These are phyloP conservation scores for Cyberlindnera veronae DNA, from an alignment of 805 yeast genomes.

Conservation along the genomic window DNA sequence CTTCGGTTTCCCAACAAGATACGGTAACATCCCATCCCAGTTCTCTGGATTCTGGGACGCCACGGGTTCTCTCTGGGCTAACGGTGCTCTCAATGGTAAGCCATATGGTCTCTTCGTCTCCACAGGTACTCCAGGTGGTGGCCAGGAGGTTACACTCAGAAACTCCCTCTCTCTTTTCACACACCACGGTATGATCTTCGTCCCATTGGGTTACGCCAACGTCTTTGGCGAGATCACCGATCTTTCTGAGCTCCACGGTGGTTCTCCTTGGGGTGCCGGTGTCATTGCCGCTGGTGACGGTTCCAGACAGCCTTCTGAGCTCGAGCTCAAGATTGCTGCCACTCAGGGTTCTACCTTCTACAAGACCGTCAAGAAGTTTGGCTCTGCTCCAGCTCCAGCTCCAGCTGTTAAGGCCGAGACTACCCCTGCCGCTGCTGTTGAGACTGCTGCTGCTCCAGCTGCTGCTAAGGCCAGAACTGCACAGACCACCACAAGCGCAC, in stretches of 20 bases:
- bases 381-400: conserved; percentile 43
- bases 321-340: conserved; percentile 62
- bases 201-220: conserved; percentile 73
- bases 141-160: conserved; percentile 70
- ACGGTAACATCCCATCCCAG: conserved; percentile 73
- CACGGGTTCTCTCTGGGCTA: conserved; percentile 75
- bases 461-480: conserved; percentile 20
- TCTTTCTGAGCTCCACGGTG: conserved; percentile 71
- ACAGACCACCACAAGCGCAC: conserved; percentile 15
- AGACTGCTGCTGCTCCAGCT: conserved; percentile 7
- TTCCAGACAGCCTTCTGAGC: conserved; percentile 58
- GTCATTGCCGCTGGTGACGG: conserved; percentile 74
- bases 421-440: conserved; percentile 9
- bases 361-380: no score
- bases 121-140: conserved; percentile 74
- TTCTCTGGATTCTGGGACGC: conserved; percentile 72
- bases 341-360: no score
- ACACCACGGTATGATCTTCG: conserved; percentile 75
- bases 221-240: conserved; percentile 52
- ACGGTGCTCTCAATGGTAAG: conserved; percentile 67
- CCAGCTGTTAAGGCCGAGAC: conserved; percentile 7
- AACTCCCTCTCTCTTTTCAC: conserved; percentile 54
- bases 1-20: conserved; percentile 81
- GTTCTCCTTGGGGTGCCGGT: conserved; percentile 88
- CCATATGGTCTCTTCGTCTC: conserved; percentile 69